Percentiles rank a stretch among this genome's conserved stretches.
Evolutionary conservation across 352 stramenopile species (phyloP).

Genomic region (Phytophthora macrochlamydospora): DNA sequence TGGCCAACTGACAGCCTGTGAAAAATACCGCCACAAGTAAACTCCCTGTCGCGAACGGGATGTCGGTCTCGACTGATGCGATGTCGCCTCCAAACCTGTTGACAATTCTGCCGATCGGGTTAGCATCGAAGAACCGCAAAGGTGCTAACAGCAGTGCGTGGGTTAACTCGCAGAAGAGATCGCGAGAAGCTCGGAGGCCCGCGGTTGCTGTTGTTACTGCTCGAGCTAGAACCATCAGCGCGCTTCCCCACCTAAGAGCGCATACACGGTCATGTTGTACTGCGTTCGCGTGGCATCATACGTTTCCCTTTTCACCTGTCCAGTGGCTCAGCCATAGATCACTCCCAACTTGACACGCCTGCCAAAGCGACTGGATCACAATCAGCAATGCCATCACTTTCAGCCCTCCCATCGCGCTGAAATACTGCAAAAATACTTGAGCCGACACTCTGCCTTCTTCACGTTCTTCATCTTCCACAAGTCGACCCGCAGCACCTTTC

Average conservation of each 20-base stretch:
- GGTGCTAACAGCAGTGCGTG: conserved; percentile 79
- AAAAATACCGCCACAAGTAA: conserved; percentile 66
- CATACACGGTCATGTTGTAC: conserved; percentile 38
- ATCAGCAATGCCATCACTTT: conserved; percentile 17
- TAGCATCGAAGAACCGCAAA: conserved; percentile 92
- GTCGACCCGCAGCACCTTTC: conserved; percentile 4
- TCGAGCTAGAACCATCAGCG: conserved; percentile 39
- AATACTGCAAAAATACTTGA: conserved; percentile 44
- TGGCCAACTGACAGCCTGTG: conserved; percentile 72
- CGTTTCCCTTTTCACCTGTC: conserved; percentile 33
- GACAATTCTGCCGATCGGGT: conserved; percentile 87
- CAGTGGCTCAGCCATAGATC: conserved; percentile 39
- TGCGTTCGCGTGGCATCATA: conserved; percentile 22
- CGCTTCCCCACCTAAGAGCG: conserved; percentile 18
- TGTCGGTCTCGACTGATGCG: conserved; percentile 81
- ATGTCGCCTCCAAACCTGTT: conserved; percentile 91
- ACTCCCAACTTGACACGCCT: conserved; percentile 36
- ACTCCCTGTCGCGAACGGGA: conserved; percentile 29
- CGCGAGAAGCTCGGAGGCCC: conserved; percentile 37
- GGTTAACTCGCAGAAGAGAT: conserved; percentile 85
- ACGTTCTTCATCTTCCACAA: conserved; percentile 50
- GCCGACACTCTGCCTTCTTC: conserved; percentile 41
- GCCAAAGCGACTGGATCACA: conserved; percentile 27
- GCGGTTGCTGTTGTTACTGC: conserved; percentile 28
- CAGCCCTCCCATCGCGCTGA: conserved; percentile 38